phyloP scores from a whole-genome alignment of 257 asterid genomes.

The Rhazya stricta region DNA sequence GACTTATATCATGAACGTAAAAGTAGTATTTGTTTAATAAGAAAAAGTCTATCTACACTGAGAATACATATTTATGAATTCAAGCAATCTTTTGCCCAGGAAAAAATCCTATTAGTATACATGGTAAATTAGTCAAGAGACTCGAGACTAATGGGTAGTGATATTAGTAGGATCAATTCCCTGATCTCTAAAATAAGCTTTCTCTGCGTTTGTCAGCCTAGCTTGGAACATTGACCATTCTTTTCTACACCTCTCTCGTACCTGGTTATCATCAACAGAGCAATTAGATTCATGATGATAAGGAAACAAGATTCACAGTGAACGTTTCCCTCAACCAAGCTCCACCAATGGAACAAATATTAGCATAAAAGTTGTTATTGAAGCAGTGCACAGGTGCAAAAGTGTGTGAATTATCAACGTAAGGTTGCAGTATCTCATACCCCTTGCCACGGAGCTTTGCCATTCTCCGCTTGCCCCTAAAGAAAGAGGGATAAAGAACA shows the following conservation, averaged over 20 bases:
- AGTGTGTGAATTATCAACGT: neutral
- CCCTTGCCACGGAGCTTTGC: constrained; percentile 79
- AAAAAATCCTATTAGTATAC: constrained; percentile 1
- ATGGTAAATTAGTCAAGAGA: neutral
- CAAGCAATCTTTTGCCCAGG: neutral
- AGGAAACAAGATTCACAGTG: neutral
- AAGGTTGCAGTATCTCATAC: constrained; percentile 28
- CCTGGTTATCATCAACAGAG: constrained; percentile 31
- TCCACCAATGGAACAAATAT: neutral
- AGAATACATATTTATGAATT: neutral
- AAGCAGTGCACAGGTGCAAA: neutral
- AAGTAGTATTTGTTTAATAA: too few relatives aligned
- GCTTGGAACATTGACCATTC: constrained; percentile 75
- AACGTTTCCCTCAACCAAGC: neutral
- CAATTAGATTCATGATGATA: neutral
- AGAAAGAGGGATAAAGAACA: constrained; percentile 11
- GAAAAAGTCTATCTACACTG: constrained; percentile 1
- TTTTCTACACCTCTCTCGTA: constrained; percentile 55
- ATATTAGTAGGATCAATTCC: constrained; percentile 43
- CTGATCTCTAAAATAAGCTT: constrained; percentile 42
- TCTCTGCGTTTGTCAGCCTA: constrained; percentile 61
- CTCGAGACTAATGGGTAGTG: constrained; percentile 24
- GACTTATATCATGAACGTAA: too few relatives aligned
- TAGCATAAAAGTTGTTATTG: neutral
- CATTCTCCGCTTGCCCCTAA: constrained; percentile 57